Evolutionary conservation across 768 basidiomycete species (phyloP), one percentile per base, ranked within the genome.

Genomic region (Russula abietina): DNA sequence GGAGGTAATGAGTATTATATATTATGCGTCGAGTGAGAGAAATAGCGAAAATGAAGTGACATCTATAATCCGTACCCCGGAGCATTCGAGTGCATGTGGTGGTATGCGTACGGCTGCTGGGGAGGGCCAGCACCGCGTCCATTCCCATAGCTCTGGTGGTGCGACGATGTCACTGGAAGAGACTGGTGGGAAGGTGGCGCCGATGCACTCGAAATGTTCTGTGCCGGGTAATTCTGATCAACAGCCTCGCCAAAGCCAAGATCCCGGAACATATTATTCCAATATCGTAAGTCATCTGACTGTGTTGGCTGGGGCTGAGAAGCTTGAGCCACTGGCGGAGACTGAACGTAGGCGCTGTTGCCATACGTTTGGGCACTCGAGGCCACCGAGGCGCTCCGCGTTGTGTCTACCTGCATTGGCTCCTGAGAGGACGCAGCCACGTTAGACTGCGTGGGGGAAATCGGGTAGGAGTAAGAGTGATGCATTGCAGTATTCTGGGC

Each of bases 231-330:
- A 61, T 52, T 60, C 33, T 63, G 58, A 14, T 76, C 75, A 28
- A 70, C 72, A 7, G 51, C 61, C 45, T 70, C 84, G 22, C 84
- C 84, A 66, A 85, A 86, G 24, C 88, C 88, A 17, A 89, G 80
- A 66, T 90, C 87, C 50, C 85, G 74, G 67, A 88, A 83, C 87
- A 91, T 89, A 62, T 82, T 83, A 67, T 83, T 82, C 79, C 83
- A 89, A 72, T 91, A 91, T 58, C 82, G 77, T 12, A 81, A 80
- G 70, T 91, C 88, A 66, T 84, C 83, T 28, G 69, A 62, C 41
- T 64, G 57, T 52, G 61, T 32, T 24, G 52, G 38, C 1, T 36
- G 62, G 3, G 14, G n/a, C 10, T 59, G 62, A 11, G 52, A 22
- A 32, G 28, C 17, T 22, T 59, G 62, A n/a, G 45, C 36, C 28